These are phyloP conservation scores for Casuarina glauca DNA, from an alignment of 306 rosid genomes.

Conservation along the genomic window DNA sequence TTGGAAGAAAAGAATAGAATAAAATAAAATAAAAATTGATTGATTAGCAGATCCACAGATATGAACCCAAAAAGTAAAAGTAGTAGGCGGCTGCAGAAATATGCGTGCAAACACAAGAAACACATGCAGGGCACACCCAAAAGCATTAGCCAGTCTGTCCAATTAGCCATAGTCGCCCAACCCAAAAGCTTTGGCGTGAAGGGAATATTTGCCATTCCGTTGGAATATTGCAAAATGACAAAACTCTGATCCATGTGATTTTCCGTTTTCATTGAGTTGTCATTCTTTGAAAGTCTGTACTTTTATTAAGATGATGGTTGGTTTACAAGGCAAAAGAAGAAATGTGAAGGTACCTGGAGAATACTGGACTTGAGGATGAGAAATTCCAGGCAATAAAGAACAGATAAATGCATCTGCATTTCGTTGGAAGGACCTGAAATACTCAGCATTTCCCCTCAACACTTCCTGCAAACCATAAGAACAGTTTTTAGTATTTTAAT, in stretches of 20 bases:
- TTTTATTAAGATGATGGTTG: not conserved
- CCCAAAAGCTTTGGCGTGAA: not conserved
- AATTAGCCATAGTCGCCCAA: not conserved
- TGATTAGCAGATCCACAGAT: not conserved
- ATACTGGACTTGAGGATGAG: slow-evolving; percentile 90
- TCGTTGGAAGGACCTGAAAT: slow-evolving; percentile 73
- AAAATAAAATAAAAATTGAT: not conserved
- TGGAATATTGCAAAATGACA: not conserved
- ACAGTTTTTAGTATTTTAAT: too few species aligned
- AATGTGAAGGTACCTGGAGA: slow-evolving; percentile 68
- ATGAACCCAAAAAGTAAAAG: not conserved
- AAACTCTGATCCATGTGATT: not conserved
- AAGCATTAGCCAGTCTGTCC: not conserved
- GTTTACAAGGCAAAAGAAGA: not conserved
- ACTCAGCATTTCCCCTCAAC: slow-evolving; percentile 85
- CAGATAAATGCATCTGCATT: slow-evolving; percentile 92
- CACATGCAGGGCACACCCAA: not conserved
- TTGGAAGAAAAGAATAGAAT: too few species aligned
- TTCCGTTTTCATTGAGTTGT: not conserved
- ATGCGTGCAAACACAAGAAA: not conserved
- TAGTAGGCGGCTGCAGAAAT: not conserved
- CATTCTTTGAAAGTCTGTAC: not conserved
- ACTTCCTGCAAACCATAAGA: slow-evolving; percentile 63
- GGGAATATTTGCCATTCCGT: not conserved
- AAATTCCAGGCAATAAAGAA: slow-evolving; percentile 81